A percentile compares a stretch with the other conserved stretches of the same genome.
phyloP scores from a whole-genome alignment of 2,329 filamentous ascomycete genomes.

The Scytalidium sp. region DNA sequence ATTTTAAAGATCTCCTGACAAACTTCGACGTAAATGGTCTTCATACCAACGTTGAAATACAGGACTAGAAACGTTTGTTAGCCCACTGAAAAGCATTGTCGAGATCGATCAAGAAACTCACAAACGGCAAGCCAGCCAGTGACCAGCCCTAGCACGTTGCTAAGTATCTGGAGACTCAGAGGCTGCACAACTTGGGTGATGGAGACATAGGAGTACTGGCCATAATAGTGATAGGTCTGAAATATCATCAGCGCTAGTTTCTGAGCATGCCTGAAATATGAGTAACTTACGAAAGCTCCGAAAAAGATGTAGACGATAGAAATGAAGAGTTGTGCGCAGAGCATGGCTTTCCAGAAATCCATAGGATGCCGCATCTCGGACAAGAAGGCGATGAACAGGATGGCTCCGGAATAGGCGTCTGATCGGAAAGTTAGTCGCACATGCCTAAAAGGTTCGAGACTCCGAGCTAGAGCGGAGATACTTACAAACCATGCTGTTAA shows the following conservation, averaged over 20 bases:
- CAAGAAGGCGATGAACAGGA: conserved; percentile 55
- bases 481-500: conserved; percentile 39
- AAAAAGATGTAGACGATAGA: conserved; percentile 41
- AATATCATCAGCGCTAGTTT: conserved; percentile 17
- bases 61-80: conserved; percentile 38
- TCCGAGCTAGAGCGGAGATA: too few relatives aligned
- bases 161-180: conserved; percentile 29
- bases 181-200: conserved; percentile 38
- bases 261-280: conserved; percentile 11
- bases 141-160: conserved; percentile 6
- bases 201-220: conserved; percentile 38
- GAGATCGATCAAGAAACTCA: conserved; percentile 17
- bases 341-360: conserved; percentile 42
- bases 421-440: too few relatives aligned
- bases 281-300: conserved; percentile 34
- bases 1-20: conserved; percentile 44
- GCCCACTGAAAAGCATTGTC: conserved; percentile 29
- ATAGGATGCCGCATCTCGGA: conserved; percentile 44
- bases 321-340: conserved; percentile 37
- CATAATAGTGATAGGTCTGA: conserved; percentile 13
- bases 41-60: conserved; percentile 47
- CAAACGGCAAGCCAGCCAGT: not conserved
- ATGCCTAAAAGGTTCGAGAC: too few relatives aligned
- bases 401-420: conserved; percentile 54
- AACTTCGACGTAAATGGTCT: conserved; percentile 34